phyloP scores from a whole-genome alignment of 2,329 filamentous ascomycete species.

The Diaporthe australafricana region DNA sequence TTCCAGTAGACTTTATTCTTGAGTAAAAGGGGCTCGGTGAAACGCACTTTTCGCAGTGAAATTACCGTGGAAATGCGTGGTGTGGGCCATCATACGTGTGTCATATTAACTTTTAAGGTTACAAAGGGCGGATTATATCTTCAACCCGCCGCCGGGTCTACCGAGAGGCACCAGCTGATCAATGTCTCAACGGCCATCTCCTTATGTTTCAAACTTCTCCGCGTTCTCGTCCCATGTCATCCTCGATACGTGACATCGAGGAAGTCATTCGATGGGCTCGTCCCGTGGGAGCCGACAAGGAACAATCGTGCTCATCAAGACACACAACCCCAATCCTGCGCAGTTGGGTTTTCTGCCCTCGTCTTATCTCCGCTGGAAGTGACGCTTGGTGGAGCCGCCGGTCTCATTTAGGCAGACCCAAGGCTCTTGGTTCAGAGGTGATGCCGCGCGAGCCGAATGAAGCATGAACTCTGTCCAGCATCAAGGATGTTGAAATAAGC shows the following conservation, averaged over 20 bases:
- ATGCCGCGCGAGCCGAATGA: constrained; percentile 15
- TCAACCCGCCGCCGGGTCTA: background rate
- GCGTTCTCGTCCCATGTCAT: constrained; percentile 3
- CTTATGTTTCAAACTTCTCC: constrained; percentile 19
- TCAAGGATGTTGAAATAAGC: constrained; percentile 8
- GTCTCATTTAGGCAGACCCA: background rate
- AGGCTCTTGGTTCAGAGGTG: background rate
- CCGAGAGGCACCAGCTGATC: constrained; percentile 1
- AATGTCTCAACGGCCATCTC: constrained; percentile 12
- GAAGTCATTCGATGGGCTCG: no score
- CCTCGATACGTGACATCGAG: background rate
- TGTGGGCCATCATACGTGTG: no score
- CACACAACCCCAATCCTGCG: no score
- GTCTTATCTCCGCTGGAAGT: background rate
- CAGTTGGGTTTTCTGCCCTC: background rate
- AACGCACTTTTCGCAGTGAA: no score
- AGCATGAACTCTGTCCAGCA: constrained; percentile 12
- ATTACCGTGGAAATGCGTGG: no score
- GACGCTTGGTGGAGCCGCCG: background rate
- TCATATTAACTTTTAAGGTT: background rate
- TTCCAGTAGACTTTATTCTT: no score
- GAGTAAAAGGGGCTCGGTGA: no score
- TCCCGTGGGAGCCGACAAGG: background rate
- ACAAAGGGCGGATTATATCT: background rate
- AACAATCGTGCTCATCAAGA: background rate